A percentile compares a stretch with the other conserved stretches of the same genome.
Evolutionary conservation across 116 monocot species (phyloP).

Genomic region (Dioscorea cayenensis): DNA sequence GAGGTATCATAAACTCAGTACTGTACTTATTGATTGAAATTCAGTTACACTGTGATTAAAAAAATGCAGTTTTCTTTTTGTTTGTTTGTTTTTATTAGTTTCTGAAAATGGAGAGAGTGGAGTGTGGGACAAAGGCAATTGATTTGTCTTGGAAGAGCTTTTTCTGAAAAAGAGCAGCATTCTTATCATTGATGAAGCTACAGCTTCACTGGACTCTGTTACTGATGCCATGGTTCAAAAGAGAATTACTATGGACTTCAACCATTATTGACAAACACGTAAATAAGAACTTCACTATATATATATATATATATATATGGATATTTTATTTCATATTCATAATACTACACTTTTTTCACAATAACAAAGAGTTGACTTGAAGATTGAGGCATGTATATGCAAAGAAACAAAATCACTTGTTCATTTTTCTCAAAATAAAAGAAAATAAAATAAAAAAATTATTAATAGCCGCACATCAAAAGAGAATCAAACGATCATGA

Average conservation of each 20-base stretch:
- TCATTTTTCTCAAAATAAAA: too few relatives aligned
- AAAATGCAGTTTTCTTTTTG: not conserved
- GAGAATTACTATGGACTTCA: conserved; percentile 65
- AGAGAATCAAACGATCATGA: too few relatives aligned
- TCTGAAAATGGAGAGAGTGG: conserved; percentile 90
- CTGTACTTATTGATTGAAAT: not conserved
- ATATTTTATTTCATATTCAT: too few relatives aligned
- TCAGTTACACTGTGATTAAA: not conserved
- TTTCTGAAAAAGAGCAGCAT: conserved; percentile 77
- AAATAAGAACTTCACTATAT: too few relatives aligned
- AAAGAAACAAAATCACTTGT: too few relatives aligned
- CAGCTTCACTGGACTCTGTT: conserved; percentile 85
- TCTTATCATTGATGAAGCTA: conserved; percentile 93
- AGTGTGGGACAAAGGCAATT: conserved; percentile 86
- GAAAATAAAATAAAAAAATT: too few relatives aligned
- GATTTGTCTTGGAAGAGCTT: conserved; percentile 79
- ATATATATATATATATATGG: too few relatives aligned
- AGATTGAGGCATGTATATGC: too few relatives aligned
- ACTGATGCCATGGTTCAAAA: conserved; percentile 72
- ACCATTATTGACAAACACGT: conserved; percentile 7
- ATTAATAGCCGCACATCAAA: too few relatives aligned
- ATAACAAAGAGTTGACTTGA: too few relatives aligned
- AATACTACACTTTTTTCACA: too few relatives aligned
- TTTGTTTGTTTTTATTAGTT: conserved; percentile 29
- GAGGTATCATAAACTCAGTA: conserved; percentile 25